Evolutionary conservation across 352 stramenopile species (phyloP), one percentile per base, ranked within the genome.

Genomic region (Pythium rishiriense): DNA sequence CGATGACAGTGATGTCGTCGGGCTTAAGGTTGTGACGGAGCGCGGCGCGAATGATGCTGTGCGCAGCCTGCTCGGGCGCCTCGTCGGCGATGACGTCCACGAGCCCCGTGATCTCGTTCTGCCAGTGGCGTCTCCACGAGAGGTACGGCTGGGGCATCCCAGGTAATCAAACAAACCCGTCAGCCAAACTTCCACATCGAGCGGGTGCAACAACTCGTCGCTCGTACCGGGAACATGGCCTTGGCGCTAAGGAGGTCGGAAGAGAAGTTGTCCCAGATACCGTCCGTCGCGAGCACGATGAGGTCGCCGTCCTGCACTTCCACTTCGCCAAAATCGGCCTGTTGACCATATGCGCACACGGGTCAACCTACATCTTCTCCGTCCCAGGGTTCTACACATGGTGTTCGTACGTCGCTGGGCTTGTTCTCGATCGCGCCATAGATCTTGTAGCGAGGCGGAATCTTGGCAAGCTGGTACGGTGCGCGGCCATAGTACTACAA

Each of bases 1-100:
- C 84, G 65, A 93, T 77, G 19, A 93, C 82, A 5, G 84, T 93
- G 68, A 93, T 72, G 67, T 93, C 84, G 64, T 93, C 84, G 5
- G 84, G 84, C 73, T 93, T 93, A 63, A 93, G 79, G 64, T 93
- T 93, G 68, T 93, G 84, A n/a, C 75, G 73, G 28, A 93, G 68
- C 19, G 82, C 84, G 33, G 84, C 81, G 42, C 83, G 57, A 58
- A 93, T 81, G 37, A 93, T 83, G 45, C 78, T 87, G 48, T 80
- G 68, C 4, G 83, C 83, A 1, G 78, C 74, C 50, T 89, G 79
- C 54, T 75, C 69, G 1, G 65, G 58, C 2, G 48, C 63, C 46
- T 83, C 70, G 58, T 85, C 67, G 9, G 39, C 65, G 19, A 93
- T 67, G 29, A 90, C 75, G 47, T 85, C 75, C 29, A 87, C 71